Evolutionary conservation across 2,329 filamentous ascomycete species (phyloP).

Genomic region (Drechslerella stenobrocha): DNA sequence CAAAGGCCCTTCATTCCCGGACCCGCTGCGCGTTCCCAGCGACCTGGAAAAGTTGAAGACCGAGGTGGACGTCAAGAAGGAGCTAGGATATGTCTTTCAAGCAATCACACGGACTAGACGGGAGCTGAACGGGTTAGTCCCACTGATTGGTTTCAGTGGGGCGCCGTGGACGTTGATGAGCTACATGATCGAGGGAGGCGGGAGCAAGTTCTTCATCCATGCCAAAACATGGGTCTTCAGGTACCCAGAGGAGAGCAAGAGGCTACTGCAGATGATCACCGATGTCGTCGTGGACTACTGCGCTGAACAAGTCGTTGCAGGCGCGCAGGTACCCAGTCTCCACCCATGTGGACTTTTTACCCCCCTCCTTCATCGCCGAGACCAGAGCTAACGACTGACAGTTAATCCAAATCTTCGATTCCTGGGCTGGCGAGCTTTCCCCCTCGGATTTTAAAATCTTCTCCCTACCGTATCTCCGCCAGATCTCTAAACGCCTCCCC

Average conservation of each 20-base stretch:
- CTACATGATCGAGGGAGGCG: conserved; percentile 98
- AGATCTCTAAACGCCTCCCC: conserved; percentile 81
- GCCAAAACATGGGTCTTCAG: conserved; percentile 97
- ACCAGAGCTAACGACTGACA: conserved; percentile 54
- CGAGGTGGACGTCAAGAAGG: conserved; percentile 78
- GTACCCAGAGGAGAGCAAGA: conserved; percentile 77
- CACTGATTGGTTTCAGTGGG: conserved; percentile 93
- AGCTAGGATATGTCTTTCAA: conserved; percentile 92
- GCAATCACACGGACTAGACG: conserved; percentile 87
- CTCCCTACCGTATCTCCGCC: conserved; percentile 79
- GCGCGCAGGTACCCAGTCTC: conserved; percentile 70
- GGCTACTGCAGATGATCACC: conserved; percentile 83
- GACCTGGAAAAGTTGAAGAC: conserved; percentile 76
- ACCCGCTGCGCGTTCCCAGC: conserved; percentile 79
- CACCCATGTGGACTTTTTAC: neutral
- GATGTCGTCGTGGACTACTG: conserved; percentile 94
- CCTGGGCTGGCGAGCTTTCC: conserved; percentile 92
- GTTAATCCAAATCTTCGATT: conserved; percentile 96
- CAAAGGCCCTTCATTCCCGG: conserved; percentile 91
- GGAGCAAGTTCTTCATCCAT: conserved; percentile 90
- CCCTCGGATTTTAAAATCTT: conserved; percentile 81
- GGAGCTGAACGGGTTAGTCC: conserved; percentile 85
- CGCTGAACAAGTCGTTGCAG: conserved; percentile 86
- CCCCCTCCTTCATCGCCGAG: neutral
- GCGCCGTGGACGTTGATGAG: conserved; percentile 96